Percentiles rank a stretch among this genome's conserved stretches.
These are phyloP conservation scores for Elsinoe ampelina DNA, from an alignment of 2,329 filamentous ascomycete species.

Conservation along the genomic window DNA sequence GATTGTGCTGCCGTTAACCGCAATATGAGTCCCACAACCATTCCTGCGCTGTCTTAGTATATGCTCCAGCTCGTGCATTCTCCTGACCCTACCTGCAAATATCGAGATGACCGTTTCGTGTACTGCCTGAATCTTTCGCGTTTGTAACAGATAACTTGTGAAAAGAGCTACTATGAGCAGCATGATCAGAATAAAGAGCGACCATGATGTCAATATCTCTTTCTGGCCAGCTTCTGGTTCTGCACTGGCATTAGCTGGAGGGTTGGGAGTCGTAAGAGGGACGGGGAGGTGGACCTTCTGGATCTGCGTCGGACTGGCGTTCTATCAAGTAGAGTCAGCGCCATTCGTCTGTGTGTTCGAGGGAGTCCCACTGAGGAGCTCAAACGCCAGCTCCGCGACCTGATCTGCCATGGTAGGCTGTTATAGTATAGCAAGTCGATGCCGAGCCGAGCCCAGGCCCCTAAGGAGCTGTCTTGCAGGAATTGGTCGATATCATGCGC, in stretches of 20 bases:
- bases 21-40: conserved; percentile 87
- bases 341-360: neutral
- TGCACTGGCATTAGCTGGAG: conserved; percentile 13
- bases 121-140: conserved; percentile 92
- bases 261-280: neutral
- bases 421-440: neutral
- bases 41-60: conserved; percentile 49
- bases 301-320: conserved; percentile 40
- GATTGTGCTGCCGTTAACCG: conserved; percentile 71
- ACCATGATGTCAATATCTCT: conserved; percentile 94
- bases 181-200: conserved; percentile 90
- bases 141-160: conserved; percentile 92
- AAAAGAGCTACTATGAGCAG: conserved; percentile 91
- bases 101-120: conserved; percentile 98
- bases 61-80: neutral
- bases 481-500: neutral
- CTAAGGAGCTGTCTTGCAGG: neutral
- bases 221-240: conserved; percentile 76
- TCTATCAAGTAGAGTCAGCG: conserved; percentile 16
- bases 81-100: conserved; percentile 62
- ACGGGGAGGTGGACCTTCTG: conserved; percentile 28
- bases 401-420: conserved; percentile 14
- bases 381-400: conserved; percentile 15
- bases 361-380: conserved; percentile 29
- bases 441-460: conserved; percentile 9